A percentile compares a stretch with the other conserved stretches of the same genome.
These are phyloP conservation scores for Aureobasidium mangrovei DNA, from an alignment of 2,329 filamentous ascomycete genomes.

Conservation along the genomic window DNA sequence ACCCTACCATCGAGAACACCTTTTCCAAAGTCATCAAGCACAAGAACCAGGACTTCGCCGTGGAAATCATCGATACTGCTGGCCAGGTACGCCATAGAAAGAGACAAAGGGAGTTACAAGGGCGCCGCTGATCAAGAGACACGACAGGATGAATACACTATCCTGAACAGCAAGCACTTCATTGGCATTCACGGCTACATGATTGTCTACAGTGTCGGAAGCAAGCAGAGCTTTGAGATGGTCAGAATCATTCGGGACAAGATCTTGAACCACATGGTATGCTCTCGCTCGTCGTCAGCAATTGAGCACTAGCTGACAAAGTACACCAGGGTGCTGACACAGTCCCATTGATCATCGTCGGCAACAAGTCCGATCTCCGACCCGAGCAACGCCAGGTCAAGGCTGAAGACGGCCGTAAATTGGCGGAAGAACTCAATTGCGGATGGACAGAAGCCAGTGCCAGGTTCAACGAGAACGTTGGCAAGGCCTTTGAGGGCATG, in stretches of 20 bases:
- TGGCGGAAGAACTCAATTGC: slow-evolving; percentile 81
- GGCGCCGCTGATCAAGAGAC: neutral
- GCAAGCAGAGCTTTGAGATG: slow-evolving; percentile 94
- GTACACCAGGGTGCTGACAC: slow-evolving; percentile 68
- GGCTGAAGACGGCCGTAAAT: slow-evolving; percentile 71
- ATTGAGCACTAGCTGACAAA: neutral
- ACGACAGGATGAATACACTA: slow-evolving; percentile 86
- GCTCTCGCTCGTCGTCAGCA: slow-evolving; percentile 24
- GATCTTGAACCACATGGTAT: slow-evolving; percentile 88
- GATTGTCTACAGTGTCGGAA: slow-evolving; percentile 96
- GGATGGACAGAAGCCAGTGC: slow-evolving; percentile 93
- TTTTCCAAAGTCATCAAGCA: slow-evolving; percentile 93
- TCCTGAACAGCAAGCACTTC: slow-evolving; percentile 96
- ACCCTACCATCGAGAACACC: slow-evolving; percentile 97
- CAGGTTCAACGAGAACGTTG: slow-evolving; percentile 87
- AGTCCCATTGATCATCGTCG: slow-evolving; percentile 88
- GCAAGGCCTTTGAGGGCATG: slow-evolving; percentile 86
- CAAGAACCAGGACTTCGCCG: slow-evolving; percentile 87
- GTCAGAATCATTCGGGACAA: slow-evolving; percentile 92
- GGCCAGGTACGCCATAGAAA: slow-evolving; percentile 59
- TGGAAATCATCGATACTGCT: slow-evolving; percentile 96
- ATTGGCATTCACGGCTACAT: slow-evolving; percentile 99
- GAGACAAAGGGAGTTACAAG: neutral
- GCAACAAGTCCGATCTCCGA: slow-evolving; percentile 91
- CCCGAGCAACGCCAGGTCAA: slow-evolving; percentile 89